Base-by-base conservation (phyloP, 805 yeast genomes). In the Yamadazyma scolyti region DNA sequence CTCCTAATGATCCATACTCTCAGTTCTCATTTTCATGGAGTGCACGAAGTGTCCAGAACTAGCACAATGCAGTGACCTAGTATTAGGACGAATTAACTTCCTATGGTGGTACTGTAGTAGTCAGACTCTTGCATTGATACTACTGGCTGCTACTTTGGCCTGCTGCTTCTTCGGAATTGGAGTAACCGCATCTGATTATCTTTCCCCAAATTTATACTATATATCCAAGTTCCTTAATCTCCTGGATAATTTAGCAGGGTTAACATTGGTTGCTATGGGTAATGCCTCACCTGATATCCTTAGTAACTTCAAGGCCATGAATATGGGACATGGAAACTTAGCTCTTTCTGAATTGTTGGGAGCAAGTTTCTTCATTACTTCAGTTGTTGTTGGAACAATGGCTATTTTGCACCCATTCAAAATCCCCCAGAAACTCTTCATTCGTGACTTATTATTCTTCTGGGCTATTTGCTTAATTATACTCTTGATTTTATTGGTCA, bases 301-400 rank as follows among this genome's bases (percentile, higher is more conserved):
- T 21, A 75, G 90, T 27, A 87, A 96, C 0, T 85, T 78, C 51
- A 79, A 81, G 28, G 95, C 97, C 3, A 73, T 93, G 76, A 68
- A 71, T 9, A 59, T 77, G 1, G 79, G 75, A n/a, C 75, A 85
- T 1, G 76, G 82, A 0, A 73, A 86, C 0, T 61, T 90, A 50
- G 97, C 97, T 0, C 58, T 90, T 5, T 93, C 96, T 1, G 97
- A 89, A 52, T 63, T 90, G n/a, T 58, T 88, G 19, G 97, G 98
- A 1, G 93, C 96, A 2, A 84, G 94, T 0, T 75, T 83, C 26
- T 88, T 93, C 48, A 76, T 89, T 11, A 69, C 83, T 3, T 77
- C 90, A 1, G 81, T 86, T 9, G 84, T 90, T 0, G 67, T 85
- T 15, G 97, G 97, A 0, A 54, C 77, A 0, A 82, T 90, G 74